Conservation (phyloP, 2,329 filamentous ascomycete genomes). For the Xylariaceae sp. region DNA sequence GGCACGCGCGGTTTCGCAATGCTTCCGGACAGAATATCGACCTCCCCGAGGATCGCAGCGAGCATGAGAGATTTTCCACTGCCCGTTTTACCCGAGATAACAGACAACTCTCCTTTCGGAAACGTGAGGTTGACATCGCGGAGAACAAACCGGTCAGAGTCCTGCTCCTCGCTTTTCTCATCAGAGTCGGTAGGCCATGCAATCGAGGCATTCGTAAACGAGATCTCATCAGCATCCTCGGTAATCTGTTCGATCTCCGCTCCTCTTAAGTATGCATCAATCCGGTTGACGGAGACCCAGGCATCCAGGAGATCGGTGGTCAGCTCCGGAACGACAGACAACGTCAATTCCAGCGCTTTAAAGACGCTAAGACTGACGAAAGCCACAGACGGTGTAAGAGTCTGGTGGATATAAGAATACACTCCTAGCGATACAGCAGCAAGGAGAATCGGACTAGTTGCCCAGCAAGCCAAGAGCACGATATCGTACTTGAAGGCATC, state of each 20-base stretch:
- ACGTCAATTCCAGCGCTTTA: conserved; percentile 63
- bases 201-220: conserved; percentile 62
- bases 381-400: conserved; percentile 64
- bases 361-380: conserved; percentile 76
- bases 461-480: conserved; percentile 61
- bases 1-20: conserved; percentile 52
- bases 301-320: conserved; percentile 67
- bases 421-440: conserved; percentile 65
- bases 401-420: conserved; percentile 60
- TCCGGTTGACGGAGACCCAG: conserved; percentile 64
- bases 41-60: conserved; percentile 68
- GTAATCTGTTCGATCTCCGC: conserved; percentile 57
- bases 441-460: conserved; percentile 67
- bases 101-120: conserved; percentile 62
- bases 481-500: conserved; percentile 60
- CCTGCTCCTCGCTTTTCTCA: conserved; percentile 34
- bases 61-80: conserved; percentile 73
- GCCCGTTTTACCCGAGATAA: conserved; percentile 73
- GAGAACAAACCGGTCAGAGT: conserved; percentile 59
- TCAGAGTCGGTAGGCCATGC: conserved; percentile 68
- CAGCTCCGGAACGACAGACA: conserved; percentile 68
- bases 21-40: conserved; percentile 59
- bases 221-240: conserved; percentile 52
- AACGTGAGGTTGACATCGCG: conserved; percentile 61
- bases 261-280: conserved; percentile 64